Percentiles rank a stretch among this genome's conserved stretches.
Evolutionary conservation across 768 basidiomycete genomes (phyloP).

Genomic region (Tylopilus rubrobrunneus): DNA sequence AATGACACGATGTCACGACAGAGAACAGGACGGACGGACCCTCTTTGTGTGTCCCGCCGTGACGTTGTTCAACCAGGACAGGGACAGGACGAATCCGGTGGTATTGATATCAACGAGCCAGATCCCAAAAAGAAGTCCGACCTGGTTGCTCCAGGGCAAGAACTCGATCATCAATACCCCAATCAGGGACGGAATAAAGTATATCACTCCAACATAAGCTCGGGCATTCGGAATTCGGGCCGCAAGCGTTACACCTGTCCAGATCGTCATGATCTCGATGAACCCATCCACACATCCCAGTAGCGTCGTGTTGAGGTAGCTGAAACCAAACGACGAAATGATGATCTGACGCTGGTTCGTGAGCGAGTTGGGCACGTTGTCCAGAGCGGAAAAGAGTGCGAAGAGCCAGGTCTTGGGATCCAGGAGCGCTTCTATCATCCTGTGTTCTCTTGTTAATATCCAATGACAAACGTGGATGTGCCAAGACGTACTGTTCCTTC

Average conservation of each 20-base stretch:
- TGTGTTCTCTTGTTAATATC: conserved; percentile 19
- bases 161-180: conserved; percentile 61
- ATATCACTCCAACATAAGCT: conserved; percentile 60
- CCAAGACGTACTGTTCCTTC: conserved; percentile 60
- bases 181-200: conserved; percentile 61
- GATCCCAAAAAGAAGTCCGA: conserved; percentile 56
- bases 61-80: conserved; percentile 63
- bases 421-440: conserved; percentile 62
- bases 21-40: conserved; percentile 39
- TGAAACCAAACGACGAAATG: conserved; percentile 63
- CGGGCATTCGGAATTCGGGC: conserved; percentile 53
- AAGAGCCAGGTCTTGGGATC: conserved; percentile 80
- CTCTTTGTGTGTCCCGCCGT: conserved; percentile 73
- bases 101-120: conserved; percentile 41
- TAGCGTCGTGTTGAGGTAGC: conserved; percentile 60
- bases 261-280: conserved; percentile 69
- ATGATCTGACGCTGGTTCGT: conserved; percentile 67
- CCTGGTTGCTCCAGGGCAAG: conserved; percentile 60
- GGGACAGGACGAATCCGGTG: conserved; percentile 56
- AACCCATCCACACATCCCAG: conserved; percentile 63
- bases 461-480: not conserved
- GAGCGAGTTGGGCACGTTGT: conserved; percentile 63
- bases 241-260: conserved; percentile 55
- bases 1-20: not conserved
- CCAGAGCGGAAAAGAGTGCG: conserved; percentile 58